Evolutionary conservation across 768 basidiomycete species (phyloP), one percentile per base, ranked within the genome.

Genomic region (Amanita rubescens): DNA sequence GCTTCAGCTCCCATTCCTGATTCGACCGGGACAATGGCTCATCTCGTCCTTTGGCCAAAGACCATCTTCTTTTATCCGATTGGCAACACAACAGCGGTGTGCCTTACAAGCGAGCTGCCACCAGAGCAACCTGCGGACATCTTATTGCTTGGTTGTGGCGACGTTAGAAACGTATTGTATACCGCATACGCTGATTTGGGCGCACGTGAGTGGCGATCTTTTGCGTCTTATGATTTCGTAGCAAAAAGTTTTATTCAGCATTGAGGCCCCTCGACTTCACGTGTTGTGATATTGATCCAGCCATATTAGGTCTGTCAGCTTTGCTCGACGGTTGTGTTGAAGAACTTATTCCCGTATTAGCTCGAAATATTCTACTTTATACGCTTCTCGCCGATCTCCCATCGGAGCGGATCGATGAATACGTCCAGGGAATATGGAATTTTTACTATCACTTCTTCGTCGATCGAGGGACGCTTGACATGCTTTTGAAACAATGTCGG

Each of bases 381-480:
- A 74, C 75, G 0, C 57, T 80, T 54, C 57, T 78, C 6, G 51
- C 58, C 2, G 76, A 80, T 34, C 33, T 52, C 4, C 42, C 39
- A 11, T 30, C 25, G 3, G 27, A 43, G 12, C 11, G 27, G 5
- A 19, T 17, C 1, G 14, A 56, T 2, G 39, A 49, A 19, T 59
- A 55, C 3, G 49, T 59, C 7, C 44, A 44, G 2, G 53, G 20
- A 8, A 58, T 71, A 8, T 81, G 75, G 76, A 69, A 74, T 49
- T 69, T 77, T 3, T 81, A 76, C 63, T 78, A 71, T 55, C 74
- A 80, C 57, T 62, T 79, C 37, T 74, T 69, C 53, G 55, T 81
- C 12, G 72, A 79, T 62, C 56, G 73, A 22, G 25, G 30, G 3
- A 63, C 73, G 0, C 59, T 69, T 12, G 45, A 61, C 0, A 45